Base-by-base conservation (phyloP, 768 basidiomycete species). In the Russula sp. region DNA sequence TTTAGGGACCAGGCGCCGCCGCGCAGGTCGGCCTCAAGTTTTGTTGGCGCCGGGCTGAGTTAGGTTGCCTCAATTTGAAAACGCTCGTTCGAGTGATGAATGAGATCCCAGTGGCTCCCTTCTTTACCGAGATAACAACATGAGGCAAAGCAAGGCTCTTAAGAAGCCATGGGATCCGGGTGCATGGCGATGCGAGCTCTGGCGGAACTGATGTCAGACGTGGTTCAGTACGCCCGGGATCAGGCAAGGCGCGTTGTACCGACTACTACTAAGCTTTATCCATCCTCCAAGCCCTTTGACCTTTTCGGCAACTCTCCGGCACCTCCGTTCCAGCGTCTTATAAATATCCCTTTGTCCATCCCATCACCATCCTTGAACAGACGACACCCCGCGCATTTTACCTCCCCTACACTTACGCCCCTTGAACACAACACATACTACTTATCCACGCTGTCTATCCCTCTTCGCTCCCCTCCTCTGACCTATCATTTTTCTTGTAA, bases 1-100 rank as follows among this genome's bases (percentile, higher is more conserved):
- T 64, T 59, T 64, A 57, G 56, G 62, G 42, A 40, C 63, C 58
- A 64, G 58, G 34, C 59, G 58, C 63, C 54, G 58, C 63, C 63
- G 63, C 40, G 53, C 63, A 60, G 49, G 54, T 59, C 63, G 63
- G 63, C 59, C 63, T 56, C 58, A 59, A 59, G 58, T 59, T 49
- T n/a, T 37, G 62, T 49, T 55, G 57, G 62, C 62, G 62, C 62
- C 20, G 39, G 61, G 51, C 55, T 42, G 37, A 40, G 53, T 35
- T 44, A 18, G 14, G 62, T 57, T 48, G 11, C 47, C 47, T 27
- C 47, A 64, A 64, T 64, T 64, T 64, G 48, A 64, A 60, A 62
- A 40, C 34, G 59, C 16, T 44, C 39, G 35, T 35, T 20, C 49
- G 27, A 58, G 50, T 60, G 59, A 60, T 60, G 59, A 44, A 60